Conservation (phyloP, 768 basidiomycete species). For the Boletus rufocinnamomeus region DNA sequence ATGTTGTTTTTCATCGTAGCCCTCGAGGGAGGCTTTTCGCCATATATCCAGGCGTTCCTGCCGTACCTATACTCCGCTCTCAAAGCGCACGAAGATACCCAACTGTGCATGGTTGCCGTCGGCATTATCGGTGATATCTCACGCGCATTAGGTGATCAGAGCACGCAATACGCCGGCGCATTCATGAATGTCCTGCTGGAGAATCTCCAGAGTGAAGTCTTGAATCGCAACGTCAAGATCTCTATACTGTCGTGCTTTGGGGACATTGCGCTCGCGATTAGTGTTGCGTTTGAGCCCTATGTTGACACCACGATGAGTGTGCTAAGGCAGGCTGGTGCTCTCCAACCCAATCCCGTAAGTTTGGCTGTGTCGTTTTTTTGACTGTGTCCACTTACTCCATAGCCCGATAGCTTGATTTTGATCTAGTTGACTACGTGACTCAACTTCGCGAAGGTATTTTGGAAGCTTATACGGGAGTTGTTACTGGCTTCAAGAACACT, state of each 20-base stretch:
- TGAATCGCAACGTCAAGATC: constrained; percentile 95
- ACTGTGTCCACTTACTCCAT: constrained; percentile 3
- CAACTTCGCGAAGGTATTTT: constrained; percentile 92
- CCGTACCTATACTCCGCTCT: constrained; percentile 88
- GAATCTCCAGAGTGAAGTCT: constrained; percentile 85
- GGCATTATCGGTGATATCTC: constrained; percentile 96
- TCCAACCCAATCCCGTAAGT: constrained; percentile 85
- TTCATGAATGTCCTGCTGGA: constrained; percentile 94
- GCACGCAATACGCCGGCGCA: constrained; percentile 75
- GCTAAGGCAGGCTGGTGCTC: constrained; percentile 83
- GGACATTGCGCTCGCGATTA: constrained; percentile 93
- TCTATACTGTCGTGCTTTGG: constrained; percentile 95
- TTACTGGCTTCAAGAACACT: constrained; percentile 86
- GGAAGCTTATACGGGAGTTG: constrained; percentile 95
- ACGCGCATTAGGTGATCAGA: constrained; percentile 87
- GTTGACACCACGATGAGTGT: constrained; percentile 90
- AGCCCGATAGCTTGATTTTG: constrained; percentile 67
- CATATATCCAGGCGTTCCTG: constrained; percentile 84
- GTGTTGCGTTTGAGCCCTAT: constrained; percentile 83
- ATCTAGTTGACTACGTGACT: constrained; percentile 89
- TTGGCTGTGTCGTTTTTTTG: not conserved
- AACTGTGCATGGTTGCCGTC: constrained; percentile 93
- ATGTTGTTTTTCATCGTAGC: constrained; percentile 42
- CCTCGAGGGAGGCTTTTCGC: constrained; percentile 74
- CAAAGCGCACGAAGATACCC: constrained; percentile 91